Percentiles rank a stretch among this genome's conserved stretches.
Conservation (phyloP, 805 yeast species). For the Metschnikowia gelsemii region DNA sequence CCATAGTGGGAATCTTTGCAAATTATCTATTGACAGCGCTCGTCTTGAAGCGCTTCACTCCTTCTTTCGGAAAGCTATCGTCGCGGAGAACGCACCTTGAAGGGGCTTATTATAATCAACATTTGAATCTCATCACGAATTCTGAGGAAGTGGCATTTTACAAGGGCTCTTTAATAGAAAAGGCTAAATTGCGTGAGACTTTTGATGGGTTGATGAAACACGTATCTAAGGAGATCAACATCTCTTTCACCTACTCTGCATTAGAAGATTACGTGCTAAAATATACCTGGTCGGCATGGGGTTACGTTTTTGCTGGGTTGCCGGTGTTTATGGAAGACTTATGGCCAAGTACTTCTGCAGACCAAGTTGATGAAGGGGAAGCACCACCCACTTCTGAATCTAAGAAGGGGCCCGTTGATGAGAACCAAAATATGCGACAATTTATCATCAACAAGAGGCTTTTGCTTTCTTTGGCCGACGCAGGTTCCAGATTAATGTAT, state of each 20-base stretch:
- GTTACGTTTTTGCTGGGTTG: slow-evolving; percentile 85
- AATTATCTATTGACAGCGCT: slow-evolving; percentile 82
- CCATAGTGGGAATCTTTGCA: slow-evolving; percentile 74
- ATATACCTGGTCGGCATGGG: slow-evolving; percentile 93
- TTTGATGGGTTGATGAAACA: slow-evolving; percentile 58
- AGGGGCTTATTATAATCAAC: slow-evolving; percentile 86
- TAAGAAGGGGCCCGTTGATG: slow-evolving; percentile 31
- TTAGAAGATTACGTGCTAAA: slow-evolving; percentile 85
- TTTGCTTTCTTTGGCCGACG: slow-evolving; percentile 89
- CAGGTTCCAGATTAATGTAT: slow-evolving; percentile 92
- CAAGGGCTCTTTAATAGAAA: slow-evolving; percentile 82
- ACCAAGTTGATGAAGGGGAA: slow-evolving; percentile 22
- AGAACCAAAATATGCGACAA: slow-evolving; percentile 71
- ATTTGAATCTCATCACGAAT: slow-evolving; percentile 79
- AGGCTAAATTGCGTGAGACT: slow-evolving; percentile 56
- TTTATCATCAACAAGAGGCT: slow-evolving; percentile 88
- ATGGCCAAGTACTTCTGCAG: slow-evolving; percentile 29
- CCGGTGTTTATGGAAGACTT: slow-evolving; percentile 72
- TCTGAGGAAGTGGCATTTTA: slow-evolving; percentile 94
- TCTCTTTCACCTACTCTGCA: slow-evolving; percentile 65
- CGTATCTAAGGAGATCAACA: slow-evolving; percentile 51
- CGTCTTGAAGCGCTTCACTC: slow-evolving; percentile 69
- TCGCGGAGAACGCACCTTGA: slow-evolving; percentile 74
- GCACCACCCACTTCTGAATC: slow-evolving; percentile 14
- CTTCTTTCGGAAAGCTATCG: slow-evolving; percentile 78